Conservation (phyloP, 352 stramenopile species). For the Globisporangium megalacanthum region DNA sequence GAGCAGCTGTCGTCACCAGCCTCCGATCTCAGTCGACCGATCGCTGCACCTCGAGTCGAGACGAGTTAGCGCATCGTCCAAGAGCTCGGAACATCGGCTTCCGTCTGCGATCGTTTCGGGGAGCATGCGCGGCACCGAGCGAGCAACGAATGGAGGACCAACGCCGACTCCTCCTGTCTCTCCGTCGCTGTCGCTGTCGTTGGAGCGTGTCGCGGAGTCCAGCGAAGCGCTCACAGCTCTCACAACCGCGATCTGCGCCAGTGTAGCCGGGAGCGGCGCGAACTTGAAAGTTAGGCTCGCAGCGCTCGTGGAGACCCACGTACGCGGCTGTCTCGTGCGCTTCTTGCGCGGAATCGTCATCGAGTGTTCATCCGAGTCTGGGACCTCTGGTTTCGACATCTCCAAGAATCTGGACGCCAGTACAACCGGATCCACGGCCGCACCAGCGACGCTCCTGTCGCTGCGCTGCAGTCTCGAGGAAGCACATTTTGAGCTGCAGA, state of each 20-base stretch:
- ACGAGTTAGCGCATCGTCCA: background rate
- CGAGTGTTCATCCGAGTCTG: background rate
- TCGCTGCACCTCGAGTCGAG: background rate
- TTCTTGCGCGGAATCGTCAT: conserved; percentile 20
- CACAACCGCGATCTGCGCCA: conserved; percentile 1
- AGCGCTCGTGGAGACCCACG: conserved; percentile 15
- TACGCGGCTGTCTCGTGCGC: conserved; percentile 12
- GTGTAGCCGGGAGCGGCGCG: background rate
- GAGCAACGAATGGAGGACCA: background rate
- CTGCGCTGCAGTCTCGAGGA: conserved; percentile 10
- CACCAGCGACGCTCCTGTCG: background rate
- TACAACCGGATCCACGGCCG: no score
- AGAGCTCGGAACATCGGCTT: conserved; percentile 6
- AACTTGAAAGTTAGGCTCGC: background rate
- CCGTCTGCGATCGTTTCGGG: background rate
- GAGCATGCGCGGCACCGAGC: background rate
- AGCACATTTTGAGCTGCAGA: conserved; percentile 7
- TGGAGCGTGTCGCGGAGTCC: background rate
- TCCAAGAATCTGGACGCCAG: background rate
- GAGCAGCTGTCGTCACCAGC: background rate
- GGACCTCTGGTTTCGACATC: background rate
- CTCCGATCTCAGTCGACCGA: background rate
- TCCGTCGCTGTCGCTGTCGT: background rate
- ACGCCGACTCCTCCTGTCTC: background rate
- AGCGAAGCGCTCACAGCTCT: conserved; percentile 6